Evolutionary conservation across 129 eudicot genomes (phyloP).

Genomic region (Ambrosia trifida): DNA sequence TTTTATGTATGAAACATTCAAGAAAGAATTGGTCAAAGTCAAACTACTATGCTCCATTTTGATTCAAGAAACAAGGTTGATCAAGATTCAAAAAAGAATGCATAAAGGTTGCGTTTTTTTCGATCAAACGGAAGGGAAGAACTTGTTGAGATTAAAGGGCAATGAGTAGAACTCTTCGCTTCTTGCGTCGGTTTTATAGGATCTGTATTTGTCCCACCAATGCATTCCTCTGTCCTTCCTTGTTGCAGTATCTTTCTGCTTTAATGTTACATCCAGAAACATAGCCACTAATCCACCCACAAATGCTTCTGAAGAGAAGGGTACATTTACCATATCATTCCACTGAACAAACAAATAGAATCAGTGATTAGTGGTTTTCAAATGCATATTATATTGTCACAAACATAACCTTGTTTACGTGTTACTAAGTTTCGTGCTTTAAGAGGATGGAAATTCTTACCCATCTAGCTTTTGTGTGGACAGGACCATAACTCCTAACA

Average conservation of each 20-base stretch:
- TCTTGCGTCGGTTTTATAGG: conserved; percentile 84
- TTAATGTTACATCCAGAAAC: conserved; percentile 67
- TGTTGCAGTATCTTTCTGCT: conserved; percentile 60
- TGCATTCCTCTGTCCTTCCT: conserved; percentile 94
- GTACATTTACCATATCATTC: conserved; percentile 82
- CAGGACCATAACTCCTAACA: conserved; percentile 73
- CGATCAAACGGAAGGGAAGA: conserved; percentile 81
- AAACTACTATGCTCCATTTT: neutral
- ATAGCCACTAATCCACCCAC: conserved; percentile 74
- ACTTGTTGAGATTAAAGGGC: conserved; percentile 94
- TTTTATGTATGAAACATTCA: neutral
- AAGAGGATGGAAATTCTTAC: conserved; percentile 37
- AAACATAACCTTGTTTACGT: no score
- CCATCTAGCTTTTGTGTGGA: conserved; percentile 91
- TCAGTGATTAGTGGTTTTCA: no score
- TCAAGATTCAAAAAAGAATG: conserved; percentile 30
- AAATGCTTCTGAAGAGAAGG: conserved; percentile 82
- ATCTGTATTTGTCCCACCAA: conserved; percentile 90
- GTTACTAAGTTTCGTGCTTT: no score
- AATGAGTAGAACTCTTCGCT: conserved; percentile 92
- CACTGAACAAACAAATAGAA: conserved; percentile 46
- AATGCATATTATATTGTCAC: no score
- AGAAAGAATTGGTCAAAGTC: neutral
- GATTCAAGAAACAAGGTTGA: conserved; percentile 29
- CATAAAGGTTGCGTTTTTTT: neutral